These are phyloP conservation scores for Corymbia maculata DNA, from an alignment of 345 rosid species.

Conservation along the genomic window DNA sequence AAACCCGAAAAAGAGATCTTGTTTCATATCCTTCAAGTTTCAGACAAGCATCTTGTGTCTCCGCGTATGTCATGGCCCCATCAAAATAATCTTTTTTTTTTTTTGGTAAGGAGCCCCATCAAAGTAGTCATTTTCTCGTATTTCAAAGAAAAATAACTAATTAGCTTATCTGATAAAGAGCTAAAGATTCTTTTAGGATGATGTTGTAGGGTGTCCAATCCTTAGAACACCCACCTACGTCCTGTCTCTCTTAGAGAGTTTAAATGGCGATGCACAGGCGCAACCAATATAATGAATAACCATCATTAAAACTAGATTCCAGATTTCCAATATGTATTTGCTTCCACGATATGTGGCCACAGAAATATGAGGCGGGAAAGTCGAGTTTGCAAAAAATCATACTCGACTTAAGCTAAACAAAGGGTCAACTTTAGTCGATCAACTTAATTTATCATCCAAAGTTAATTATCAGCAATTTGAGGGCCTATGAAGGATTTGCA, in stretches of 20 bases:
- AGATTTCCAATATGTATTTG: neutral
- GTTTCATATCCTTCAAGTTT: neutral
- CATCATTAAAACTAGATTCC: neutral
- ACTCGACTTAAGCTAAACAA: neutral
- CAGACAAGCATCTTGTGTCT: neutral
- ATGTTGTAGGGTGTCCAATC: neutral
- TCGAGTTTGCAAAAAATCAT: neutral
- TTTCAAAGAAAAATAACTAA: neutral
- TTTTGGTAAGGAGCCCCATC: too few species aligned
- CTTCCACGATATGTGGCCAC: neutral
- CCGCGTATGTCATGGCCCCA: neutral
- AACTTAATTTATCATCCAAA: neutral
- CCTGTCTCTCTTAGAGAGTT: neutral
- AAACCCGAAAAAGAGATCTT: neutral
- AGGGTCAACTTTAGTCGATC: neutral
- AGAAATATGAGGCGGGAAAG: neutral
- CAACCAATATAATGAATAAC: neutral
- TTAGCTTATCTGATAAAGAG: neutral
- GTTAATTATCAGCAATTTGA: neutral
- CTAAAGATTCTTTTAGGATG: neutral
- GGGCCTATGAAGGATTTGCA: neutral
- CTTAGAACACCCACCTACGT: neutral
- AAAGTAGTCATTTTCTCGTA: neutral
- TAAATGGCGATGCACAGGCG: neutral
- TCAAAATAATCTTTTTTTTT: neutral